These are phyloP conservation scores for Lojkania enalia DNA, from an alignment of 2,329 filamentous ascomycete species.

Conservation along the genomic window DNA sequence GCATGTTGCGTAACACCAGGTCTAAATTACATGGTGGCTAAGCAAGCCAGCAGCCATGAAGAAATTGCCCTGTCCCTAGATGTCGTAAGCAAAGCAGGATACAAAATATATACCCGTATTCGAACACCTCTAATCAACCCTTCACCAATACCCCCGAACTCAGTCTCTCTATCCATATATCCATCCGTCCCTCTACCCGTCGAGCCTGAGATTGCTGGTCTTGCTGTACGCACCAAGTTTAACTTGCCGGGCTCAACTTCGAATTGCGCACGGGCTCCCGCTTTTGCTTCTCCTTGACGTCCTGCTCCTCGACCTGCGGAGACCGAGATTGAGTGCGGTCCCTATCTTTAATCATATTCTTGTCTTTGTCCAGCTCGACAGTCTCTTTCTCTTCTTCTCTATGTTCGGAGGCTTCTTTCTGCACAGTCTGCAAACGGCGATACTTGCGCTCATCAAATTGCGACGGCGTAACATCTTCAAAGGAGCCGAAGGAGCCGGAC, in stretches of 20 bases:
- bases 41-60: conserved; percentile 2
- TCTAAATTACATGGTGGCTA: conserved; percentile 3
- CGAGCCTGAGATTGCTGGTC: background rate
- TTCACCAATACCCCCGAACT: conserved; percentile 1
- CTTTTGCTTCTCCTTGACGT: background rate
- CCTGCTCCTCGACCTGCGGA: background rate
- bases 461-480: background rate
- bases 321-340: background rate
- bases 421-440: background rate
- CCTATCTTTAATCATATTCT: background rate
- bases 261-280: background rate
- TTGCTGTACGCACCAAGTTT: background rate
- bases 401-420: background rate
- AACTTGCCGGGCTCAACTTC: background rate
- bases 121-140: conserved; percentile 2
- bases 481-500: background rate
- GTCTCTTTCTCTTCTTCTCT: background rate
- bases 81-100: conserved; percentile 1
- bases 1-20: conserved; percentile 1
- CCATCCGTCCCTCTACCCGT: conserved; percentile 1
- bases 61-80: conserved; percentile 2
- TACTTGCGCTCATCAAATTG: background rate
- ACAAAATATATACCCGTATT: conserved; percentile 1
- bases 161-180: conserved; percentile 2
- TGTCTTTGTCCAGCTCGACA: background rate